Evolutionary conservation across 768 basidiomycete genomes (phyloP).

Genomic region (Pisolithus albus): DNA sequence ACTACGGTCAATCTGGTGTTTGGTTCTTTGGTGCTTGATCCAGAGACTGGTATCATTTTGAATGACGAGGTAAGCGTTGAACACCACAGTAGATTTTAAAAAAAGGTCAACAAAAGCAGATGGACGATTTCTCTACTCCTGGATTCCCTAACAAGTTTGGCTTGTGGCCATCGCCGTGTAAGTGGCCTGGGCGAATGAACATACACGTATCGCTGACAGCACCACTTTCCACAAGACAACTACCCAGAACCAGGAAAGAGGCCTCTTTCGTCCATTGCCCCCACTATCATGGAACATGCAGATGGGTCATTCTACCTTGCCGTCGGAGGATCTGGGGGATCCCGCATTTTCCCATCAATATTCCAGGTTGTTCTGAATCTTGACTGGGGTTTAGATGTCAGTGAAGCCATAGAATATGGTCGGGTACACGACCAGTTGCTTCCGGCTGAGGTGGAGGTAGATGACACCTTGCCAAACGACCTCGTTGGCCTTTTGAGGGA

Average conservation of each 20-base stretch:
- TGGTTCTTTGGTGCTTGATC: constrained; percentile 82
- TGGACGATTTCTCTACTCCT: constrained; percentile 91
- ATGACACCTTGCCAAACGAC: constrained; percentile 50
- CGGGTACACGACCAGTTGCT: constrained; percentile 85
- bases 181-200: constrained; percentile 11
- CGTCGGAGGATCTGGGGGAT: constrained; percentile 84
- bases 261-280: constrained; percentile 78
- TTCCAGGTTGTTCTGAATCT: constrained; percentile 76
- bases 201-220: neutral
- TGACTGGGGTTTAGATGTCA: constrained; percentile 71
- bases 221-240: constrained; percentile 49
- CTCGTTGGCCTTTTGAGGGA: constrained; percentile 49
- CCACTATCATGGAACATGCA: constrained; percentile 71
- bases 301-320: constrained; percentile 70
- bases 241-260: constrained; percentile 86
- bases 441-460: constrained; percentile 54
- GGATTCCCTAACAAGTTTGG: constrained; percentile 81
- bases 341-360: constrained; percentile 73
- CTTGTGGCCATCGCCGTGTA: constrained; percentile 75
- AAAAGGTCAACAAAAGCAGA: constrained; percentile 30
- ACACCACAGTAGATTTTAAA: neutral
- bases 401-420: constrained; percentile 76
- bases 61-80: constrained; percentile 65
- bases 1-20: constrained; percentile 88
- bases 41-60: constrained; percentile 79